A percentile compares a stretch with the other conserved stretches of the same genome.
Evolutionary conservation across 2,329 filamentous ascomycete species (phyloP).

Genomic region (Stagonosporopsis chrysanthemi): DNA sequence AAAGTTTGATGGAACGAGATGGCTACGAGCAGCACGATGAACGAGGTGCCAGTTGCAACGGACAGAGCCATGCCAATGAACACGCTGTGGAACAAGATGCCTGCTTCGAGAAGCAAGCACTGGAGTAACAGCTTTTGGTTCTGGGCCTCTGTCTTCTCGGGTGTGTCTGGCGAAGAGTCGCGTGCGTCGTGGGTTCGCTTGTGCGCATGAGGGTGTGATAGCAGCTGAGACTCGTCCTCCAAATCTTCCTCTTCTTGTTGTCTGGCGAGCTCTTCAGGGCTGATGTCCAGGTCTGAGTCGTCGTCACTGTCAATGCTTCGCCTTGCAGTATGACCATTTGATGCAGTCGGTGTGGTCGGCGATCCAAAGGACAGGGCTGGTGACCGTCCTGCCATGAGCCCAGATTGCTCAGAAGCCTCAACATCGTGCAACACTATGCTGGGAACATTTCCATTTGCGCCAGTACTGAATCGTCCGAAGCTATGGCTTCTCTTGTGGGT

Average conservation of each 20-base stretch:
- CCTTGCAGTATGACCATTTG: conserved; percentile 16
- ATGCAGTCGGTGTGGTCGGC: conserved; percentile 26
- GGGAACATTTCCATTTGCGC: conserved; percentile 35
- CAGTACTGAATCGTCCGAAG: conserved; percentile 40
- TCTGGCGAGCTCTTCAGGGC: conserved; percentile 46
- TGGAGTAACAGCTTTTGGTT: conserved; percentile 71
- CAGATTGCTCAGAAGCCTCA: conserved; percentile 36
- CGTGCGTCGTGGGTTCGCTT: conserved; percentile 25
- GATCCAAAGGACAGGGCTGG: conserved; percentile 40
- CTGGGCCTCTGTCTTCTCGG: conserved; percentile 53
- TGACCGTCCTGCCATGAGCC: conserved; percentile 44
- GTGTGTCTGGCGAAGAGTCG: conserved; percentile 24
- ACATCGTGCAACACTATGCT: conserved; percentile 44
- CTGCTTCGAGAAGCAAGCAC: conserved; percentile 77
- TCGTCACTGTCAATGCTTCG: conserved; percentile 32
- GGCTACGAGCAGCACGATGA: conserved; percentile 71
- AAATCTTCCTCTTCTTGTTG: conserved; percentile 32
- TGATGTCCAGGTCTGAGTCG: conserved; percentile 47
- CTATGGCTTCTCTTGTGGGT: conserved; percentile 44
- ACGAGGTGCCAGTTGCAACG: conserved; percentile 70
- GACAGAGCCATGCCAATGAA: conserved; percentile 78
- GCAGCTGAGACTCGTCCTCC: conserved; percentile 44
- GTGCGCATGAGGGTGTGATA: conserved; percentile 33
- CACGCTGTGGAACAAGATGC: conserved; percentile 80
- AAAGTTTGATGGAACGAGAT: conserved; percentile 77